phyloP scores from a whole-genome alignment of 192 early-diverging fungal species.

The Coemansia sp. region DNA sequence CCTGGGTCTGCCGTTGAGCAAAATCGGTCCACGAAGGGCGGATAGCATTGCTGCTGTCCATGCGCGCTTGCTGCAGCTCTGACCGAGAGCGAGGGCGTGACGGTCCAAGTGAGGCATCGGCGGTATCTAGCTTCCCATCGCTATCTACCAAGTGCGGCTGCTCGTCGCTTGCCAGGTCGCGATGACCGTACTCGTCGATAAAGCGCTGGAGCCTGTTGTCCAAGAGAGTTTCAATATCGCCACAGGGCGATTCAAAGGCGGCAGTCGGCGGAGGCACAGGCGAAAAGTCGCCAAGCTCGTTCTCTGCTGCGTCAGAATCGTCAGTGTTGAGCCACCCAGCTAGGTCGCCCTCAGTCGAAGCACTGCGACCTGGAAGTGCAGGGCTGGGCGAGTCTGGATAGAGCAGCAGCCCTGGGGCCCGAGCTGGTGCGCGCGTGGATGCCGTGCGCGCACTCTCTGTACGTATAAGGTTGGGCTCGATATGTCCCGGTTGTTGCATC shows the following conservation, averaged over 20 bases:
- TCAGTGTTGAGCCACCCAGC: constrained; percentile 23
- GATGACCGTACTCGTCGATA: constrained; percentile 19
- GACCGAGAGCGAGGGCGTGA: constrained; percentile 5
- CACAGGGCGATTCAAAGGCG: not conserved
- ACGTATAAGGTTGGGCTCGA: constrained; percentile 9
- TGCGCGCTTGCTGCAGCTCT: not conserved
- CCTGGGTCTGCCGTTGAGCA: constrained; percentile 6
- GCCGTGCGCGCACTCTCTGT: constrained; percentile 14
- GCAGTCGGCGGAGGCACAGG: not conserved
- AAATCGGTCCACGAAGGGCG: constrained; percentile 15
- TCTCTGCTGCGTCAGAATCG: constrained; percentile 14
- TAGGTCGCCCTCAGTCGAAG: not conserved
- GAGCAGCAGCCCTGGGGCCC: not conserved
- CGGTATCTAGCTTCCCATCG: not conserved
- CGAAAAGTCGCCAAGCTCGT: constrained; percentile 2
- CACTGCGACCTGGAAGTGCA: not conserved
- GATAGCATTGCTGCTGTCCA: not conserved
- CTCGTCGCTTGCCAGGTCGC: constrained; percentile 8
- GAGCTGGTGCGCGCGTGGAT: not conserved
- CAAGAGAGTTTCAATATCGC: constrained; percentile 11
- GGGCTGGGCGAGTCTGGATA: not conserved
- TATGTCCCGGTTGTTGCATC: constrained; percentile 17
- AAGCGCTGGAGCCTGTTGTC: constrained; percentile 24
- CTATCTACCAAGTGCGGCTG: constrained; percentile 3
- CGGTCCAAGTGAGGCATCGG: not conserved